Conservation (phyloP, 2,329 filamentous ascomycete species). For the Emergomyces africanus region DNA sequence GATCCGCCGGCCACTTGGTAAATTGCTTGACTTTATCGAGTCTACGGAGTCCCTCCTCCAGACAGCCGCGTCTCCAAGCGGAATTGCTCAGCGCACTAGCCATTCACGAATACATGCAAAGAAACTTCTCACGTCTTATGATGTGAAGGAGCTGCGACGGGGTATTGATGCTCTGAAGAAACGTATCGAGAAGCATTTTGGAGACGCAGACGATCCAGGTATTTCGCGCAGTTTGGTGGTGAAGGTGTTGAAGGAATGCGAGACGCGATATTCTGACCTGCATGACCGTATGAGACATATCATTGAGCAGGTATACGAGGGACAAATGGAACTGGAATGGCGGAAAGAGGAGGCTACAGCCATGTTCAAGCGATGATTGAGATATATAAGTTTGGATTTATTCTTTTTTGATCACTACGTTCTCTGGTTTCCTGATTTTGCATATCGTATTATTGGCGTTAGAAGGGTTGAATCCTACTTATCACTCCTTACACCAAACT, state of each 20-base stretch:
- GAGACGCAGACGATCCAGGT: constrained; percentile 65
- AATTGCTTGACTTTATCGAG: constrained; percentile 82
- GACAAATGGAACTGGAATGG: constrained; percentile 36
- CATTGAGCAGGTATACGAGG: constrained; percentile 34
- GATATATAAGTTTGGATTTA: background rate
- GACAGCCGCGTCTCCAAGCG: constrained; percentile 40
- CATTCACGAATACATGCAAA: constrained; percentile 75
- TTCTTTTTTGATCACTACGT: background rate
- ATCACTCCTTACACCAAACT: background rate
- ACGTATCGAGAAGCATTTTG: constrained; percentile 94
- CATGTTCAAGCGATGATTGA: constrained; percentile 29
- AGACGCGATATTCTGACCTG: constrained; percentile 41
- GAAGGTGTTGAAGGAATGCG: constrained; percentile 49
- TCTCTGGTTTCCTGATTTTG: background rate
- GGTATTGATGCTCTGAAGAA: constrained; percentile 84
- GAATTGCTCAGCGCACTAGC: constrained; percentile 65
- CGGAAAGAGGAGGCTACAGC: constrained; percentile 32
- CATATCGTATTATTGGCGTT: background rate
- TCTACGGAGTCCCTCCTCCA: constrained; percentile 65
- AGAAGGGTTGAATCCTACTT: background rate
- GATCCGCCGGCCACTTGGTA: constrained; percentile 77
- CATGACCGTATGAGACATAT: constrained; percentile 38
- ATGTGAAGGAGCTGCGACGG: constrained; percentile 72
- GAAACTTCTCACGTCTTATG: constrained; percentile 70
- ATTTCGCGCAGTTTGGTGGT: constrained; percentile 47